Evolutionary conservation across 805 yeast genomes (phyloP).

Genomic region (Myxozyma geophila): DNA sequence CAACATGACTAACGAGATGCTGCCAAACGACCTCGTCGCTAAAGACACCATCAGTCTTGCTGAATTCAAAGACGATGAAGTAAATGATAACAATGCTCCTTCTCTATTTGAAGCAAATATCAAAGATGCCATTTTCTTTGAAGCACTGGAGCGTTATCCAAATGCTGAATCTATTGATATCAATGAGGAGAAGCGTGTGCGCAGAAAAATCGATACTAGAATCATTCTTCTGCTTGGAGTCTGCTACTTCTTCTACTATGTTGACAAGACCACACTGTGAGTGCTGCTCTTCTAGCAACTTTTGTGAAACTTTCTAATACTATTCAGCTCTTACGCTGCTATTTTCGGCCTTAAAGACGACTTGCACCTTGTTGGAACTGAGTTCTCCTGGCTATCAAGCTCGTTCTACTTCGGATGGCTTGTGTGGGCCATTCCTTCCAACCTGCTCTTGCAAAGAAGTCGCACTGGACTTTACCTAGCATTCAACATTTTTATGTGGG

Average conservation of each 20-base stretch:
- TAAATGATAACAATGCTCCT: no score
- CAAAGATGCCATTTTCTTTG: no score
- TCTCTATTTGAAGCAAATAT: no score
- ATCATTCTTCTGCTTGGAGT: slow-evolving; percentile 57
- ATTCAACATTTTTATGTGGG: slow-evolving; percentile 52
- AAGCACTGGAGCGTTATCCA: slow-evolving; percentile 2
- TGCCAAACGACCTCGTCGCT: no score
- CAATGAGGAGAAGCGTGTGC: slow-evolving; percentile 14
- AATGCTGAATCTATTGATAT: slow-evolving; percentile 3
- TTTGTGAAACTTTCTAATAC: slow-evolving; percentile 55
- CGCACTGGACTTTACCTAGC: slow-evolving; percentile 45
- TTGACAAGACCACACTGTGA: neutral
- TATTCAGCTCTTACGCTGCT: slow-evolving; percentile 60
- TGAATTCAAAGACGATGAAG: no score
- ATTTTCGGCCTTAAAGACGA: slow-evolving; percentile 55
- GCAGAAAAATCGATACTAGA: slow-evolving; percentile 53
- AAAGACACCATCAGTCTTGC: no score
- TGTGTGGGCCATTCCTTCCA: slow-evolving; percentile 30
- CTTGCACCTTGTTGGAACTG: slow-evolving; percentile 48
- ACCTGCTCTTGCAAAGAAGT: slow-evolving; percentile 49
- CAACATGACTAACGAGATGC: no score
- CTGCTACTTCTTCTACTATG: slow-evolving; percentile 49
- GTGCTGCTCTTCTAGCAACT: neutral
- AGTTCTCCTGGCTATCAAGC: slow-evolving; percentile 50
- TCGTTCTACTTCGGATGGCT: slow-evolving; percentile 54